phyloP scores from a whole-genome alignment of 1,284 basidiomycete genomes.

The Fomitopsis schrenkii region DNA sequence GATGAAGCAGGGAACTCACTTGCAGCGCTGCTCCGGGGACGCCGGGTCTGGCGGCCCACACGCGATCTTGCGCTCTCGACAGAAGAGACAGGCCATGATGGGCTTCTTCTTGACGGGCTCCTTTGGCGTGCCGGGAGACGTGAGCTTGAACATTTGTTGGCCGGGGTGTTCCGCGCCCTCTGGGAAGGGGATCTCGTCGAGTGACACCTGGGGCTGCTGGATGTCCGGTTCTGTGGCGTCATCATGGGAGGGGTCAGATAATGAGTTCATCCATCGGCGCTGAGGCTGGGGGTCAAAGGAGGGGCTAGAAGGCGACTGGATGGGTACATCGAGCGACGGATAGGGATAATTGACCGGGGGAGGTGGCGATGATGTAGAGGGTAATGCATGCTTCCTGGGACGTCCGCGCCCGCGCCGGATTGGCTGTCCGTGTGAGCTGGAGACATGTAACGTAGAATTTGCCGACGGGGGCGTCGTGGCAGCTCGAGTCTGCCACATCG shows the following conservation, averaged over 20 bases:
- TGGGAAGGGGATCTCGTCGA: conserved; percentile 8
- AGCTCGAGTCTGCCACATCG: neutral
- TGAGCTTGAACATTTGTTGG: conserved; percentile 25
- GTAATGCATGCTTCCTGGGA: conserved; percentile 14
- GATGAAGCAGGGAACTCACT: conserved; percentile 21
- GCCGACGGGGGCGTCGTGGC: neutral
- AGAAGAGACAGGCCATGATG: conserved; percentile 35
- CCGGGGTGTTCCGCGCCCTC: conserved; percentile 14
- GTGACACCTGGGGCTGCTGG: conserved; percentile 5
- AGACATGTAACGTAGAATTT: neutral
- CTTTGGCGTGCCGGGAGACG: conserved; percentile 7
- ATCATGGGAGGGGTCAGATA: neutral
- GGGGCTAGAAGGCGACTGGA: neutral
- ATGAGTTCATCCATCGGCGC: neutral
- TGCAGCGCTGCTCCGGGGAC: conserved; percentile 27
- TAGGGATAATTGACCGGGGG: conserved; percentile 14
- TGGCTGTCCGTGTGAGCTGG: neutral
- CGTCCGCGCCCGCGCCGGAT: conserved; percentile 18
- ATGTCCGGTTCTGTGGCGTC: neutral
- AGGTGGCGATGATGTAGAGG: conserved; percentile 6
- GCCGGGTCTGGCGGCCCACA: conserved; percentile 31
- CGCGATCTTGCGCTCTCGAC: conserved; percentile 36
- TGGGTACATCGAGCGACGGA: conserved; percentile 8
- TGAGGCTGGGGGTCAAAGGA: neutral
- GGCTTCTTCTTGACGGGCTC: conserved; percentile 30